These are phyloP conservation scores for Globisporangium abappressorium DNA, from an alignment of 352 stramenopile species.

Conservation along the genomic window DNA sequence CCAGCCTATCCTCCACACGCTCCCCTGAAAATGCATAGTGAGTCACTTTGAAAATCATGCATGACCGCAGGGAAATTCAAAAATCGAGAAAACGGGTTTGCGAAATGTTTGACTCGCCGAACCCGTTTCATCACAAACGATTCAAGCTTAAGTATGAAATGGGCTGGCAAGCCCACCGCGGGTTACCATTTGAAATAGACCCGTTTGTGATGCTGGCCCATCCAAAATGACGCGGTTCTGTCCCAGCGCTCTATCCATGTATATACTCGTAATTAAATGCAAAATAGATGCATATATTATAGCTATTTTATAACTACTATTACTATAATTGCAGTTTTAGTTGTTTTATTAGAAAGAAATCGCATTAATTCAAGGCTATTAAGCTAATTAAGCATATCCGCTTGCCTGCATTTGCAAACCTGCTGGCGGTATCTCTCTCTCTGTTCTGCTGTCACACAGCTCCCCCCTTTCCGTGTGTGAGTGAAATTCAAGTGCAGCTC, in stretches of 20 bases:
- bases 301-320: background rate
- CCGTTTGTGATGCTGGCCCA: background rate
- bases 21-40: background rate
- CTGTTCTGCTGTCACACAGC: background rate
- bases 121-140: background rate
- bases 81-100: background rate
- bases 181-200: background rate
- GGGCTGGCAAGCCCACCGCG: no score
- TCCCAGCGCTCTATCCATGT: slow-evolving; percentile 10
- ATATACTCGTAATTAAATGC: background rate
- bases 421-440: background rate
- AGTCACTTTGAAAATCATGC: slow-evolving; percentile 6
- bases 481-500: slow-evolving; percentile 12
- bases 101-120: background rate
- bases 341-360: background rate
- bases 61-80: background rate
- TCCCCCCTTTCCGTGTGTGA: background rate
- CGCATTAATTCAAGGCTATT: background rate
- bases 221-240: background rate
- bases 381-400: background rate
- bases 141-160: background rate
- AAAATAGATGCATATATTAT: no score
- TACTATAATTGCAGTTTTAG: background rate
- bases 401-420: background rate
- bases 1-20: background rate